These are phyloP conservation scores for Flaveria linearis DNA, from an alignment of 129 eudicot genomes.

Conservation along the genomic window DNA sequence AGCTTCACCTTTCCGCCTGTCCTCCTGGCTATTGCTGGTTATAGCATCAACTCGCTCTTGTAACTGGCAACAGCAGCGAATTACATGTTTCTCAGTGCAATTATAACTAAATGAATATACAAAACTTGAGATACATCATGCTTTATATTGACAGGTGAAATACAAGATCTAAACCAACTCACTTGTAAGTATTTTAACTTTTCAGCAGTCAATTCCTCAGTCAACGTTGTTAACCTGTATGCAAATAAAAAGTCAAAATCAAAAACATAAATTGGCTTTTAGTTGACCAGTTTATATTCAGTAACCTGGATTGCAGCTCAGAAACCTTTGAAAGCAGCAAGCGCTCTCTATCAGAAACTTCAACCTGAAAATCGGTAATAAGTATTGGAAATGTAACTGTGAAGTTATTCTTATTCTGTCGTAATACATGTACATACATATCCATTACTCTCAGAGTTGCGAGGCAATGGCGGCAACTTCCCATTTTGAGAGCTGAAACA, in stretches of 20 bases:
- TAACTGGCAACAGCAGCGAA: conserved; percentile 49
- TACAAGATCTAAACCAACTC: conserved; percentile 27
- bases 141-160: neutral
- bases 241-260: neutral
- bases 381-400: neutral
- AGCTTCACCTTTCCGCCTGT: conserved; percentile 46
- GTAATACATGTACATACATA: conserved; percentile 54
- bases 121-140: neutral
- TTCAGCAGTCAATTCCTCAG: conserved; percentile 85
- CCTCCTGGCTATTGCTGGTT: conserved; percentile 45
- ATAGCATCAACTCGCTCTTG: conserved; percentile 62
- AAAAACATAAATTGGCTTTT: neutral
- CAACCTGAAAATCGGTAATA: conserved; percentile 52
- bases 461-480: conserved; percentile 73
- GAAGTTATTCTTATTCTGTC: neutral
- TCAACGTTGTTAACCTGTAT: conserved; percentile 73
- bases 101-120: conserved; percentile 11
- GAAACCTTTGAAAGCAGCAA: conserved; percentile 68
- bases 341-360: conserved; percentile 89
- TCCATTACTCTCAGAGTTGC: conserved; percentile 80
- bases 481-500: conserved; percentile 80
- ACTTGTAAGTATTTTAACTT: conserved; percentile 79
- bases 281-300: neutral
- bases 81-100: neutral
- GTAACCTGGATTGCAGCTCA: conserved; percentile 90